Percentiles rank a stretch among this genome's conserved stretches.
Conservation (phyloP, 192 early-diverging fungal species). For the Kappamyces sp. region DNA sequence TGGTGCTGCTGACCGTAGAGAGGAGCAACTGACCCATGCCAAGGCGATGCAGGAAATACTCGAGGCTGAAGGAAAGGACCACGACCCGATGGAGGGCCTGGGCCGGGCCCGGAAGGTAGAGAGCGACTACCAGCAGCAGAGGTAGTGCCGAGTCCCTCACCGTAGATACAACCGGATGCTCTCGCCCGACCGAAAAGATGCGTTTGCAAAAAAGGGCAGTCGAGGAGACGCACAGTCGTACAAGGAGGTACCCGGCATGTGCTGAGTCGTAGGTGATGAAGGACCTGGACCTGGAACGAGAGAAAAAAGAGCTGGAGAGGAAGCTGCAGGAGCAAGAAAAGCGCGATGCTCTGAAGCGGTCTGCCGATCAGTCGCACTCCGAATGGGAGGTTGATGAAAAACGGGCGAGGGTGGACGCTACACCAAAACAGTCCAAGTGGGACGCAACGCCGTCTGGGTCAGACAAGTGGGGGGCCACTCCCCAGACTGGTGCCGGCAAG, state of each 20-base stretch:
- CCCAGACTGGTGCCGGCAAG: constrained; percentile 43
- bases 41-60: not conserved
- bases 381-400: constrained; percentile 41
- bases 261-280: constrained; percentile 48
- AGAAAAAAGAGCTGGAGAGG: constrained; percentile 73
- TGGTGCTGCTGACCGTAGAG: no score
- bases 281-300: constrained; percentile 78
- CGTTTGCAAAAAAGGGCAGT: constrained; percentile 52
- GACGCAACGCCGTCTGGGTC: constrained; percentile 24
- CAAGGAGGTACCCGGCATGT: constrained; percentile 43
- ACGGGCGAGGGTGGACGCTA: constrained; percentile 53
- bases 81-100: constrained; percentile 3
- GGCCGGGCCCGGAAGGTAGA: constrained; percentile 10
- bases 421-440: not conserved
- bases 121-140: constrained; percentile 24
- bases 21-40: no score
- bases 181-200: constrained; percentile 76
- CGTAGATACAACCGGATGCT: constrained; percentile 70
- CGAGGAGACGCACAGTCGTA: constrained; percentile 59
- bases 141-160: constrained; percentile 3
- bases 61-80: constrained; percentile 14
- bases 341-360: constrained; percentile 46
- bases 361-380: constrained; percentile 45
- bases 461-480: constrained; percentile 74
- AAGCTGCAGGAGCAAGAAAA: not conserved